A percentile compares a stretch with the other conserved stretches of the same genome.
Conservation (phyloP, 2,329 filamentous ascomycete species). For the Eutypella sp. region DNA sequence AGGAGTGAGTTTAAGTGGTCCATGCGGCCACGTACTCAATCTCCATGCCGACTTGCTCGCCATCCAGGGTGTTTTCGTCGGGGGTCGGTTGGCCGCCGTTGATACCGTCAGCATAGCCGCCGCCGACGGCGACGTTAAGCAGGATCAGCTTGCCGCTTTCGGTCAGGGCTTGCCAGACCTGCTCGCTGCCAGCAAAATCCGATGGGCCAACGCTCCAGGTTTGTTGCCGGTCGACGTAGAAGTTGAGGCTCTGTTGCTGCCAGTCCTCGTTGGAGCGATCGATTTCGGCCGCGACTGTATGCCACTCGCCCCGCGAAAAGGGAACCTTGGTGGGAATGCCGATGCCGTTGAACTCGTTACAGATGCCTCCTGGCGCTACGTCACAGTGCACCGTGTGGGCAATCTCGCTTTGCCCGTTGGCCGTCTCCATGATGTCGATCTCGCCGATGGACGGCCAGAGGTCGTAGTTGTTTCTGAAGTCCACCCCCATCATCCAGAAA, state of each 20-base stretch:
- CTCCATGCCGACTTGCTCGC: conserved; percentile 16
- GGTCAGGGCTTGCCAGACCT: conserved; percentile 27
- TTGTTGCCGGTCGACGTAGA: conserved; percentile 28
- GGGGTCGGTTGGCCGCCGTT: conserved; percentile 27
- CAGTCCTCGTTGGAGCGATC: conserved; percentile 25
- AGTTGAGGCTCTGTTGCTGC: conserved; percentile 28
- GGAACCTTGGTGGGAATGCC: conserved; percentile 15
- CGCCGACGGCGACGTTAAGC: conserved; percentile 36
- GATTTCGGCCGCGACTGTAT: conserved; percentile 28
- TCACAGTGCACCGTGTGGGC: conserved; percentile 40
- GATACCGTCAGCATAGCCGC: conserved; percentile 31
- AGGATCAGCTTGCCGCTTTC: conserved; percentile 29
- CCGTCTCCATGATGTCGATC: conserved; percentile 40
- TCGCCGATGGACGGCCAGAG: conserved; percentile 40
- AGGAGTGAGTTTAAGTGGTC: neutral
- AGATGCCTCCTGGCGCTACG: conserved; percentile 32
- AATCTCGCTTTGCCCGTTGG: conserved; percentile 32
- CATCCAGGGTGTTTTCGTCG: conserved; percentile 23
- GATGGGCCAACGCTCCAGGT: conserved; percentile 23
- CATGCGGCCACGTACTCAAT: conserved; percentile 6
- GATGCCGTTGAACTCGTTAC: conserved; percentile 36
- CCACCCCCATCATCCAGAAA: conserved; percentile 40
- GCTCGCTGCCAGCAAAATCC: conserved; percentile 18
- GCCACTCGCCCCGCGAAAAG: conserved; percentile 24
- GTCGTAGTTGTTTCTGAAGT: conserved; percentile 31